Conservation (phyloP, 1,284 basidiomycete species). For the Tylopilus orsonianus region DNA sequence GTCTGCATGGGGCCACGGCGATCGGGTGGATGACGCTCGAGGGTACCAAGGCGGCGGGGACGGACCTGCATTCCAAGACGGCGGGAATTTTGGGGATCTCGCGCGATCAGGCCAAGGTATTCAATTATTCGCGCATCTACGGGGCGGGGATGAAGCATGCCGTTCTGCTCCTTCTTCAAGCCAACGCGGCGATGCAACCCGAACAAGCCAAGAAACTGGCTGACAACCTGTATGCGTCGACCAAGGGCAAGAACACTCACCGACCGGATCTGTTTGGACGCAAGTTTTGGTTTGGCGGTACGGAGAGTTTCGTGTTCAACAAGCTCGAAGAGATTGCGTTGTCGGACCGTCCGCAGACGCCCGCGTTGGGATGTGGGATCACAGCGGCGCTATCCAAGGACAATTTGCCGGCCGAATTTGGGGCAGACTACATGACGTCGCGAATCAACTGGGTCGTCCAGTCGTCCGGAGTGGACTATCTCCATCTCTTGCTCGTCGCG, state of each 20-base stretch:
- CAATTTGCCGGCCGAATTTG: slow-evolving; percentile 77
- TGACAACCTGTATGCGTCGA: slow-evolving; percentile 86
- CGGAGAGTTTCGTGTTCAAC: slow-evolving; percentile 99
- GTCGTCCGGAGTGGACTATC: slow-evolving; percentile 97
- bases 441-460: slow-evolving; percentile 99
- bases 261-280: slow-evolving; percentile 66
- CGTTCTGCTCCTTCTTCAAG: slow-evolving; percentile 84
- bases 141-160: slow-evolving; percentile 97
- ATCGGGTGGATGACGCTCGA: slow-evolving; percentile 99
- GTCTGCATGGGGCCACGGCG: slow-evolving; percentile 94
- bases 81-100: slow-evolving; percentile 92
- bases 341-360: slow-evolving; percentile 85
- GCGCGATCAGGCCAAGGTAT: slow-evolving; percentile 96
- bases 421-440: slow-evolving; percentile 90
- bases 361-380: slow-evolving; percentile 92
- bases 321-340: slow-evolving; percentile 95
- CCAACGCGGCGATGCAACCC: slow-evolving; percentile 77
- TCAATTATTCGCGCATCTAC: slow-evolving; percentile 99
- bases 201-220: slow-evolving; percentile 83
- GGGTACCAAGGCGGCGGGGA: slow-evolving; percentile 95
- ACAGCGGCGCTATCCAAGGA: slow-evolving; percentile 90
- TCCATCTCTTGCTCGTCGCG: slow-evolving; percentile 92
- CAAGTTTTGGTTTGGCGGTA: slow-evolving; percentile 97
- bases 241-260: slow-evolving; percentile 89
- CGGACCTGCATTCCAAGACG: slow-evolving; percentile 97